Percentiles rank a stretch among this genome's conserved stretches.
Evolutionary conservation across 192 early-diverging fungal genomes (phyloP).

Genomic region (Ramicandelaber brevisporus): DNA sequence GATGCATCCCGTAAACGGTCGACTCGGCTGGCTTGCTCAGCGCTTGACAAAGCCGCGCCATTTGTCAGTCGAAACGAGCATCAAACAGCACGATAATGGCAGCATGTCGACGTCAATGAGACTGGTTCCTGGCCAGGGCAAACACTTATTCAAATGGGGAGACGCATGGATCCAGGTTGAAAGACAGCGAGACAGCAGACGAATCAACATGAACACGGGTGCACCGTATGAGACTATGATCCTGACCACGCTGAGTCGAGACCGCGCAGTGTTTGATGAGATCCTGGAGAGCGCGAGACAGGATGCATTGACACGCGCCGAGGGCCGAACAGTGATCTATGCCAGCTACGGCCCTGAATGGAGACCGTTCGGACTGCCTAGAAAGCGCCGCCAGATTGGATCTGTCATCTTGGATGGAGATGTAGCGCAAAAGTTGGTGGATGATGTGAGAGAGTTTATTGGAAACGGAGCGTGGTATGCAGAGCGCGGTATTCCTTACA

Average conservation of each 20-base stretch:
- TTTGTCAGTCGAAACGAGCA: slow-evolving; percentile 67
- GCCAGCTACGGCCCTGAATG: slow-evolving; percentile 89
- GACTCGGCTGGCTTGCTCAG: slow-evolving; percentile 21
- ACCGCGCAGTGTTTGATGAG: slow-evolving; percentile 43
- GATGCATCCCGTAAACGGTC: slow-evolving; percentile 12
- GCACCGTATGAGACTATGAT: slow-evolving; percentile 88
- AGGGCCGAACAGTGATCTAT: slow-evolving; percentile 89
- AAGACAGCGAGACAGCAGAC: slow-evolving; percentile 55
- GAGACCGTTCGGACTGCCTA: slow-evolving; percentile 84
- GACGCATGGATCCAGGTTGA: slow-evolving; percentile 66
- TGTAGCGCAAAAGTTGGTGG: slow-evolving; percentile 31
- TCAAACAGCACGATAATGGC: slow-evolving; percentile 76
- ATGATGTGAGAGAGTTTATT: slow-evolving; percentile 49
- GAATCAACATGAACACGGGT: slow-evolving; percentile 79
- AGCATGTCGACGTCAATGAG: slow-evolving; percentile 55
- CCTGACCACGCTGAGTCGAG: slow-evolving; percentile 63
- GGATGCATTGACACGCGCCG: slow-evolving; percentile 62
- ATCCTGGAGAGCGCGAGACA: slow-evolving; percentile 62
- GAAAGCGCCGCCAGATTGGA: slow-evolving; percentile 39
- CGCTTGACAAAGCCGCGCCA: slow-evolving; percentile 33
- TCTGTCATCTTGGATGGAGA: slow-evolving; percentile 50
- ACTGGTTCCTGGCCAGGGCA: slow-evolving; percentile 80
- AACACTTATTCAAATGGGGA: slow-evolving; percentile 56
- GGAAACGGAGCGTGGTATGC: slow-evolving; percentile 60
- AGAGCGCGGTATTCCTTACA: slow-evolving; percentile 69